Percentiles rank a stretch among this genome's conserved stretches.
Conservation (phyloP, 2,329 filamentous ascomycete species). For the Xylaria arbuscula region DNA sequence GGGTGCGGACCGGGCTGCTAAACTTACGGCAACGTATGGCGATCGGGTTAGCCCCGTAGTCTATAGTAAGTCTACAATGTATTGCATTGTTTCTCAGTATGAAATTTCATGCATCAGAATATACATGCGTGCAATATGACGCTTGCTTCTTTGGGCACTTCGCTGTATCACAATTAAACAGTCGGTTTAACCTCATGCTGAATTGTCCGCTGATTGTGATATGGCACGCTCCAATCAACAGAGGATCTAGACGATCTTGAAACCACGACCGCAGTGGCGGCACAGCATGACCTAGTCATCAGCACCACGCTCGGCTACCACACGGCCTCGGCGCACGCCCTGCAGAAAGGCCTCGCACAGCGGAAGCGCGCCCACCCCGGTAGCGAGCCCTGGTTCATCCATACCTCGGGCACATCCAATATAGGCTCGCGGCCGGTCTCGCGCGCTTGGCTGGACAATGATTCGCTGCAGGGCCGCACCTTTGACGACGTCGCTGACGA, state of each 20-base stretch:
- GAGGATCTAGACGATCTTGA: conserved; percentile 43
- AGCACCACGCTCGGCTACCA: conserved; percentile 57
- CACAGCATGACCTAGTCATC: conserved; percentile 53
- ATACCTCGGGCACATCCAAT: conserved; percentile 59
- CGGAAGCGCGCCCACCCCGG: conserved; percentile 48
- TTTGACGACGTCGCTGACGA: conserved; percentile 58
- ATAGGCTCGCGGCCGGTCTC: conserved; percentile 56
- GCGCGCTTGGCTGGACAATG: conserved; percentile 35
- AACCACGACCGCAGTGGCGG: conserved; percentile 35
- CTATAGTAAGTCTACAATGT: conserved; percentile 28
- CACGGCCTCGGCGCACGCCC: conserved; percentile 51
- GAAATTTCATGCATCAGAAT: background rate
- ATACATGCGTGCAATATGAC: background rate
- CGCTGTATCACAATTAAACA: background rate
- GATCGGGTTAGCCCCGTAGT: conserved; percentile 40
- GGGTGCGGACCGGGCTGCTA: conserved; percentile 40
- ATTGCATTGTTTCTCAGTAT: background rate
- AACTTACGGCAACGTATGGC: conserved; percentile 39
- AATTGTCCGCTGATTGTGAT: conserved; percentile 1
- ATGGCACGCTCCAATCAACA: background rate
- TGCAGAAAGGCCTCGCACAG: conserved; percentile 57
- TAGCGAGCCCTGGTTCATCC: conserved; percentile 54
- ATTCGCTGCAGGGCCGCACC: conserved; percentile 32
- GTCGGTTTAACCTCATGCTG: background rate
- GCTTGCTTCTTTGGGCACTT: background rate